Conservation (phyloP, 2,329 filamentous ascomycete species). For the Byssoonygena ceratinophila region DNA sequence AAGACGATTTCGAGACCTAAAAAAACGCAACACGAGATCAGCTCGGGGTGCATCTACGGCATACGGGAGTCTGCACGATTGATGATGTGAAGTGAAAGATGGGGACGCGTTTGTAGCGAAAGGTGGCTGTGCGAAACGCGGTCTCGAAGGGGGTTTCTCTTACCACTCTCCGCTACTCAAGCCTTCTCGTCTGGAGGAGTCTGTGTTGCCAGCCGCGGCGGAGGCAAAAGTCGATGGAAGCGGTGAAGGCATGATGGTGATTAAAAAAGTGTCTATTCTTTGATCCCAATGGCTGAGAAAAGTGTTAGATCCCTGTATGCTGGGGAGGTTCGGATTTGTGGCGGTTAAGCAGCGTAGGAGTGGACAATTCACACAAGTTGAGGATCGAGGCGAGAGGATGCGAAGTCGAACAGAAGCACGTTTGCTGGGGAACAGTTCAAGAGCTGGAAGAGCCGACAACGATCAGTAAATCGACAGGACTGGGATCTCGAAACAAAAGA, state of each 20-base stretch:
- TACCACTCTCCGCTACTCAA: slow-evolving; percentile 62
- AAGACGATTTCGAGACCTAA: slow-evolving; percentile 50
- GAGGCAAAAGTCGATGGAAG: slow-evolving; percentile 76
- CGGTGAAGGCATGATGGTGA: slow-evolving; percentile 56
- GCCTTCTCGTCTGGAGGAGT: slow-evolving; percentile 51
- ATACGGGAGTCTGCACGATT: no score
- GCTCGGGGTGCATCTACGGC: no score
- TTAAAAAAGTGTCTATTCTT: slow-evolving; percentile 10
- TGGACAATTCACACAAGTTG: neutral
- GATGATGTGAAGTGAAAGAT: neutral
- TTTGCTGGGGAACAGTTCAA: neutral
- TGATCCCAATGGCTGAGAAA: neutral
- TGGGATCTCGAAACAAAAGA: neutral
- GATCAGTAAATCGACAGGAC: neutral
- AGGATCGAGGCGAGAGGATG: neutral
- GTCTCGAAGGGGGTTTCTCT: neutral
- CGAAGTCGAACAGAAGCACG: neutral
- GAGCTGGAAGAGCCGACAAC: neutral
- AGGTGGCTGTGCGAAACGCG: neutral
- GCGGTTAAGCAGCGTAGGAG: slow-evolving; percentile 2
- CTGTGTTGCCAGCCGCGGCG: slow-evolving; percentile 64
- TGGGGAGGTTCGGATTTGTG: neutral
- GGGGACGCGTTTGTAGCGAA: neutral
- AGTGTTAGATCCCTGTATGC: neutral
- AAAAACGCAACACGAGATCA: neutral